A percentile compares a stretch with the other conserved stretches of the same genome.
These are phyloP conservation scores for Suillus tomentosus DNA, from an alignment of 768 basidiomycete species.

Conservation along the genomic window DNA sequence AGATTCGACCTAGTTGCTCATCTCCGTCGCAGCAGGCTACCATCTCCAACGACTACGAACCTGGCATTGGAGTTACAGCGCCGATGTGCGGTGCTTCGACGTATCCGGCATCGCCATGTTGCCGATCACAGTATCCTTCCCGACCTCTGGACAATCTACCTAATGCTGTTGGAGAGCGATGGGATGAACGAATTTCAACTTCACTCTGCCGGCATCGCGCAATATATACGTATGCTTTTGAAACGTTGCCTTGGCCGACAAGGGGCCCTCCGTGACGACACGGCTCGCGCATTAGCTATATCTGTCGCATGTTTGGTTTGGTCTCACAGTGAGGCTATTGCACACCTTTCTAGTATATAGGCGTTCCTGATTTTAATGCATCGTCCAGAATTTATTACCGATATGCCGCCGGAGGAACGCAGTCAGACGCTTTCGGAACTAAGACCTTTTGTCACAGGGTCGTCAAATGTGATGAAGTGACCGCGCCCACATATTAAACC, in stretches of 20 bases:
- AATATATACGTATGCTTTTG: slow-evolving; percentile 29
- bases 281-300: slow-evolving; percentile 28
- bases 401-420: slow-evolving; percentile 39
- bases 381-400: slow-evolving; percentile 41
- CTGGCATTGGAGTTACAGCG: slow-evolving; percentile 51
- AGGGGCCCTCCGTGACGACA: slow-evolving; percentile 15
- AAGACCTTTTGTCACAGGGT: slow-evolving; percentile 40
- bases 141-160: slow-evolving; percentile 59
- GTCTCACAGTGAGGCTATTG: slow-evolving; percentile 38
- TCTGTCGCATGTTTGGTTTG: slow-evolving; percentile 38
- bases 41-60: slow-evolving; percentile 39
- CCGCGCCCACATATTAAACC: slow-evolving; percentile 3
- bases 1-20: slow-evolving; percentile 47
- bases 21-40: slow-evolving; percentile 26
- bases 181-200: slow-evolving; percentile 51
- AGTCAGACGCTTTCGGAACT: slow-evolving; percentile 44
- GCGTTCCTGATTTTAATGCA: slow-evolving; percentile 24
- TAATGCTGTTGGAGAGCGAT: slow-evolving; percentile 63
- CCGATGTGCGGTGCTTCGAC: slow-evolving; percentile 49
- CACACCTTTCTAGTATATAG: slow-evolving; percentile 26
- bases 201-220: slow-evolving; percentile 39
- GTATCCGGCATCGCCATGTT: slow-evolving; percentile 40
- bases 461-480: slow-evolving; percentile 30
- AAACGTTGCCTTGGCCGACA: slow-evolving; percentile 16
- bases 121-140: slow-evolving; percentile 32